Base-by-base conservation (phyloP, 371 early-diverging fungal genomes). In the Mucor circinelloides region DNA sequence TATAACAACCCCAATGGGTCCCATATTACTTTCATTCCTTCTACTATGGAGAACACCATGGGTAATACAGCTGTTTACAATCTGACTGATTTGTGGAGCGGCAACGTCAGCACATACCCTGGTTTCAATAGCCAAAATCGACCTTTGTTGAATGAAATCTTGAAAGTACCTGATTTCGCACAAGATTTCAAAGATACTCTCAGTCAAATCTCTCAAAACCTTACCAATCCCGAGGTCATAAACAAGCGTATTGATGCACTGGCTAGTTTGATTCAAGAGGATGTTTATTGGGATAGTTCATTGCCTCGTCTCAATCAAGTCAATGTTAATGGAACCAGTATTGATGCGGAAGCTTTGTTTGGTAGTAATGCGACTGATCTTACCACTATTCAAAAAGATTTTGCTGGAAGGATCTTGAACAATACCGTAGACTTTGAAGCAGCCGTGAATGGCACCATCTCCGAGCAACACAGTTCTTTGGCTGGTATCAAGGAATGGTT, bases 261-360 rank as follows among this genome's bases (percentile, higher is more conserved):
- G 0, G 63, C 42, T 2, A 60, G 34, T 12, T 32, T 75, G 25
- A 61, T 75, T 28, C 42, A 66, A 25, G 66, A 73, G 25, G 76
- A 74, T 32, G 69, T 73, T 2, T 64, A 36, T 1, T 75, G 75
- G 75, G 74, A 75, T 58, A 48, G 59, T 19, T 34, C 21, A 0
- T 23, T 75, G 38, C n/a, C 63, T 12, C 70, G 64, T 54, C 58
- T 50, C 21, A 52, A 52, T 27, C 23, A 25, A 12, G 25, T 12
- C 2, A 52, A 27, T 27, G 10, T 27, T 0, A 52, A 52, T 23
- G 52, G 25, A 9, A 50, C 8, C 23, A 52, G 23, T 15, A 27
- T 52, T 6, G 10, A 12, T 52, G 52, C 27, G 10, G 13, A 52
- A 23, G 13, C 0, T 15, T 27, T 52, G 27, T 52, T 52, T 52